Evolutionary conservation across 1,284 basidiomycete genomes (phyloP).

Genomic region (Rhodotorula glutinis): DNA sequence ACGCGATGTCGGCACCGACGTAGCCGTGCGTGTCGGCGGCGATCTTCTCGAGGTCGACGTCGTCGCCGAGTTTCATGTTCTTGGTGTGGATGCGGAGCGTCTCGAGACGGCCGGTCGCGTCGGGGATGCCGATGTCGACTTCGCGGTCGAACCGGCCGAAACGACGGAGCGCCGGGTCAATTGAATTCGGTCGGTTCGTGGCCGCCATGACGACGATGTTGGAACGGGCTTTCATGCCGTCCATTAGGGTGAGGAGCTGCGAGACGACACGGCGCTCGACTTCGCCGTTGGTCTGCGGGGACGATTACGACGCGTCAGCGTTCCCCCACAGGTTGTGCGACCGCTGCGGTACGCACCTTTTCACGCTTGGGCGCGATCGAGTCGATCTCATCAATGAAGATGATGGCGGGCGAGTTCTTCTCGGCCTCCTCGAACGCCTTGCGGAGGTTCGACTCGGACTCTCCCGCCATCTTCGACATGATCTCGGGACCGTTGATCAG

Average conservation of each 20-base stretch:
- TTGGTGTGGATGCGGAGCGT: conserved; percentile 99
- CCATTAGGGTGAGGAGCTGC: conserved; percentile 96
- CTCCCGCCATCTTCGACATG: conserved; percentile 73
- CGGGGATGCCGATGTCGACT: conserved; percentile 98
- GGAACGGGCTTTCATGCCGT: conserved; percentile 95
- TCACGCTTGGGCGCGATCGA: conserved; percentile 99
- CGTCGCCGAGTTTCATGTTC: conserved; percentile 99
- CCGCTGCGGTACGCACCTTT: conserved; percentile 61
- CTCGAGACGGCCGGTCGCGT: conserved; percentile 96
- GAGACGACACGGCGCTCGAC: conserved; percentile 99
- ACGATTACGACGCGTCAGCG: too few species aligned
- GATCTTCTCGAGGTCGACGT: conserved; percentile 98
- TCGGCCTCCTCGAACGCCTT: conserved; percentile 99
- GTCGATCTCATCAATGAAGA: conserved; percentile 99
- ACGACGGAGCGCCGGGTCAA: conserved; percentile 94
- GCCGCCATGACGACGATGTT: conserved; percentile 99
- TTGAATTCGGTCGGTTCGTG: conserved; percentile 97
- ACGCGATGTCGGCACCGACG: conserved; percentile 95
- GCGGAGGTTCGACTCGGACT: conserved; percentile 92
- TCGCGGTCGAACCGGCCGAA: conserved; percentile 99
- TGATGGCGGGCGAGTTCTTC: conserved; percentile 99
- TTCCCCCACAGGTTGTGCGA: too few species aligned
- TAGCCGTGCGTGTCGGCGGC: conserved; percentile 99
- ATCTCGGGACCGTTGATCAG: conserved; percentile 99
- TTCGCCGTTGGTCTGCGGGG: conserved; percentile 84